Base-by-base conservation (phyloP, 768 basidiomycete genomes). In the Lanmaoa rubissima region DNA sequence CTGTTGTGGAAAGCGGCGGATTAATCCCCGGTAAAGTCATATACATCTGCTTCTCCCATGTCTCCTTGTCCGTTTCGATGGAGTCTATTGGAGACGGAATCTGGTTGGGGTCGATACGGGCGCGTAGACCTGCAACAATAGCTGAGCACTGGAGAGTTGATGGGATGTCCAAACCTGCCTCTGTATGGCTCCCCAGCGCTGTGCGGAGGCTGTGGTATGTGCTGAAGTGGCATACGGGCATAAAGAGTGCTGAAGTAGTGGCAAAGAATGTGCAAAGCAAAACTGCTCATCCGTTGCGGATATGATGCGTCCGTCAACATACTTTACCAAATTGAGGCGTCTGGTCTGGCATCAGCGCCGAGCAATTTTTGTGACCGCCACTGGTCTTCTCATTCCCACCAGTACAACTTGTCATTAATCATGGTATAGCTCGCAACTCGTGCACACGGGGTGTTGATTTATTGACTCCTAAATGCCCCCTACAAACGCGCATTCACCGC, bases 21-120 rank as follows among this genome's bases (percentile, higher is more conserved):
- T 85, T 87, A 38, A 76, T 74, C 0, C 80, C 80, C 14, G 82
- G 78, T 26, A 87, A 75, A 10, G 85, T 86, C 75, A 82, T 78
- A 62, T 85, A 92, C 39, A 81, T 75, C 62, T 89, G 81, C 21
- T 82, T 76, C 65, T 90, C 85, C 86, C 90, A 93, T 77, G 82
- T 75, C 56, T 83, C 80, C 60, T 89, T 85, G 79, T 98, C 95
- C 7, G 78, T 73, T 63, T 92, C 90, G 50, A 90, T 84, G 13
- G 84, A 77, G 41, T 89, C 86, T 16, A 92, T 85, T 24, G 93
- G 88, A 4, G 94, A 95, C n/a, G 97, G 97, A 31, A 98, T 86
- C 67, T 96, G 94, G 62, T 75, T 81, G 8, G 90, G 86, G 69
- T 98, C 92, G 63, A 99, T 92, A 55, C 86, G 84, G 45, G 88